Conservation (phyloP, 208 protist genomes). For the Tritrichomonas foetus region DNA sequence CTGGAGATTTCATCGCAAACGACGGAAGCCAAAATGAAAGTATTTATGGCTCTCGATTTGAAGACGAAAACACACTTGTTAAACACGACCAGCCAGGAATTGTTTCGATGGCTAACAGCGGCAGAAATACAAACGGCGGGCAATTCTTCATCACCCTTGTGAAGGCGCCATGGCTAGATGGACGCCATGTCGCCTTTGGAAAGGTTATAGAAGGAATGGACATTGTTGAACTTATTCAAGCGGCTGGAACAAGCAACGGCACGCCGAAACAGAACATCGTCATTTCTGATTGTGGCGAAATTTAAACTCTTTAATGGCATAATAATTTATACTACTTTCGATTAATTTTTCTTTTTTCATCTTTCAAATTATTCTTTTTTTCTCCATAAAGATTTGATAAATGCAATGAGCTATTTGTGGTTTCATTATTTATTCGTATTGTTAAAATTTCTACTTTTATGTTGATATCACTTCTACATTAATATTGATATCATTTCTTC, state of each 20-base stretch:
- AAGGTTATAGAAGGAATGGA: slow-evolving; percentile 65
- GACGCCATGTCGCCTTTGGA: slow-evolving; percentile 69
- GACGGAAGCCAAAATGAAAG: slow-evolving; percentile 66
- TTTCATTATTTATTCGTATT: too few species aligned
- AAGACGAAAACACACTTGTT: slow-evolving; percentile 57
- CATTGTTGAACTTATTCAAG: slow-evolving; percentile 61
- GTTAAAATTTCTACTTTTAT: too few species aligned
- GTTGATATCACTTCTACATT: too few species aligned
- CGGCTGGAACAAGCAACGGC: slow-evolving; percentile 38
- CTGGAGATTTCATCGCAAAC: slow-evolving; percentile 64
- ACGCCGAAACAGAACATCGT: slow-evolving; percentile 11
- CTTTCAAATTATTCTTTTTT: too few species aligned
- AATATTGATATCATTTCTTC: too few species aligned
- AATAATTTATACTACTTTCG: too few species aligned
- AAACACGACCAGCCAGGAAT: slow-evolving; percentile 57
- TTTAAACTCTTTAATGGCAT: not conserved
- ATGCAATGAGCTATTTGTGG: too few species aligned
- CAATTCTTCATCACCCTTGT: slow-evolving; percentile 72
- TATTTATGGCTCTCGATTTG: slow-evolving; percentile 58
- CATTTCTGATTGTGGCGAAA: slow-evolving; percentile 38
- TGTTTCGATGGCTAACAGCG: slow-evolving; percentile 72
- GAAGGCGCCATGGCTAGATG: slow-evolving; percentile 61
- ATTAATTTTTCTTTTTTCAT: too few species aligned
- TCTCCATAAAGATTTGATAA: too few species aligned
- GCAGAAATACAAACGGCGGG: slow-evolving; percentile 64